A percentile compares a stretch with the other conserved stretches of the same genome.
phyloP scores from a whole-genome alignment of 1,284 basidiomycete species.

The Sanguinoderma infundibulare region DNA sequence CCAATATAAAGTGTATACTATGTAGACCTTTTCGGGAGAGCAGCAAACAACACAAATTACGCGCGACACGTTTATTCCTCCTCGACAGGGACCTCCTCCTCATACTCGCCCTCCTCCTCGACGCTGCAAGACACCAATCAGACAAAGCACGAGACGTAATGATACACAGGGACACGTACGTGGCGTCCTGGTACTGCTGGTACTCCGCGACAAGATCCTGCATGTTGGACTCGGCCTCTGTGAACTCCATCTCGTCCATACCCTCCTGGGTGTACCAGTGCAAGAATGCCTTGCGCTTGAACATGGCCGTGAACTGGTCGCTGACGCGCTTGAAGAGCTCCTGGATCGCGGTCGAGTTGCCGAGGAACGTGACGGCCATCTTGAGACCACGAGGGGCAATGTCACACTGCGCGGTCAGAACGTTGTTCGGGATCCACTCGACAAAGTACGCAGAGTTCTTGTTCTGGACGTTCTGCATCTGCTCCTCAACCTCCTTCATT shows the following conservation, averaged over 20 bases:
- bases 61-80: slow-evolving; percentile 50
- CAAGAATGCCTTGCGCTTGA: slow-evolving; percentile 98
- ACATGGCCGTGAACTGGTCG: slow-evolving; percentile 99
- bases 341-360: slow-evolving; percentile 97
- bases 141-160: background rate
- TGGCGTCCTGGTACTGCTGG: slow-evolving; percentile 97
- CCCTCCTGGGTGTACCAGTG: slow-evolving; percentile 99
- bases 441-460: slow-evolving; percentile 99
- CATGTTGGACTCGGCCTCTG: slow-evolving; percentile 97
- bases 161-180: slow-evolving; percentile 53
- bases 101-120: slow-evolving; percentile 84
- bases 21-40: slow-evolving; percentile 35
- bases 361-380: slow-evolving; percentile 97
- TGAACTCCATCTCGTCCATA: slow-evolving; percentile 99
- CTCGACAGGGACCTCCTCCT: slow-evolving; percentile 67
- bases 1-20: slow-evolving; percentile 41
- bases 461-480: slow-evolving; percentile 97
- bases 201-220: slow-evolving; percentile 94
- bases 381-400: slow-evolving; percentile 92
- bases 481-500: slow-evolving; percentile 99
- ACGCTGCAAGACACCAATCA: slow-evolving; percentile 44
- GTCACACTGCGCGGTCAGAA: slow-evolving; percentile 95
- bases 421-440: slow-evolving; percentile 99
- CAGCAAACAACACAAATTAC: slow-evolving; percentile 6
- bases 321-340: slow-evolving; percentile 98